These are phyloP conservation scores for Pinus taeda DNA, from an alignment of 75 land plant species.

Conservation along the genomic window DNA sequence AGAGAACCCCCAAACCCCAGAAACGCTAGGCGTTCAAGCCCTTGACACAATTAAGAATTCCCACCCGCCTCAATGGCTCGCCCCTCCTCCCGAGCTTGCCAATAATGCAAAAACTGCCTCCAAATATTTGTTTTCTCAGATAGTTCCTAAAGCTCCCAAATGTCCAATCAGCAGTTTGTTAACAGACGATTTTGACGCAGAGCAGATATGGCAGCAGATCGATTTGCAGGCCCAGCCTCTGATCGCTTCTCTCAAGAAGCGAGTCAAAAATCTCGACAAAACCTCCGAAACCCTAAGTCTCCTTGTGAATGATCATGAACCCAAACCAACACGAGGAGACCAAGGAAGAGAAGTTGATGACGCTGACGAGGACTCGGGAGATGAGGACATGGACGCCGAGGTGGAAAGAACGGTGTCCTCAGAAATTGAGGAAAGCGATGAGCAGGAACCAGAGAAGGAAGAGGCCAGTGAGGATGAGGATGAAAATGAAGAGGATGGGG, in stretches of 20 bases:
- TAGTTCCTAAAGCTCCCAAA: slow-evolving; percentile 35
- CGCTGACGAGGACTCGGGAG: background rate
- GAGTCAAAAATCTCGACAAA: slow-evolving; percentile 41
- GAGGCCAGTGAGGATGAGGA: slow-evolving; percentile 26
- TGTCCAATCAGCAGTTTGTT: slow-evolving; percentile 53
- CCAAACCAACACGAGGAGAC: background rate
- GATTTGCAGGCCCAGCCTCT: slow-evolving; percentile 67
- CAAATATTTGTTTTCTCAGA: slow-evolving; percentile 38
- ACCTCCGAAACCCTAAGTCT: slow-evolving; percentile 16
- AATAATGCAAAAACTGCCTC: slow-evolving; percentile 46
- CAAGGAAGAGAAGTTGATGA: background rate
- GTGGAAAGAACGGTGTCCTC: slow-evolving; percentile 7
- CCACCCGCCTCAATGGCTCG: slow-evolving; percentile 60
- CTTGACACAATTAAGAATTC: slow-evolving; percentile 39
- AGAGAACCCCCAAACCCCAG: background rate
- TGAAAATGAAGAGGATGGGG: slow-evolving; percentile 19
- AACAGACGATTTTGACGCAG: slow-evolving; percentile 76
- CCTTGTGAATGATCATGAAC: slow-evolving; percentile 13
- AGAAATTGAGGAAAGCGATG: slow-evolving; percentile 18
- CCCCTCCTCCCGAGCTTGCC: slow-evolving; percentile 52
- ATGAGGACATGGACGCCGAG: slow-evolving; percentile 6
- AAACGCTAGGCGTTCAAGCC: slow-evolving; percentile 19
- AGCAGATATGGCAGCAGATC: slow-evolving; percentile 98
- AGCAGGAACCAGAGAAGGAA: slow-evolving; percentile 34
- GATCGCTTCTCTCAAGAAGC: slow-evolving; percentile 34